phyloP scores from a whole-genome alignment of 495 filamentous ascomycete genomes.

The Xylaria curta region DNA sequence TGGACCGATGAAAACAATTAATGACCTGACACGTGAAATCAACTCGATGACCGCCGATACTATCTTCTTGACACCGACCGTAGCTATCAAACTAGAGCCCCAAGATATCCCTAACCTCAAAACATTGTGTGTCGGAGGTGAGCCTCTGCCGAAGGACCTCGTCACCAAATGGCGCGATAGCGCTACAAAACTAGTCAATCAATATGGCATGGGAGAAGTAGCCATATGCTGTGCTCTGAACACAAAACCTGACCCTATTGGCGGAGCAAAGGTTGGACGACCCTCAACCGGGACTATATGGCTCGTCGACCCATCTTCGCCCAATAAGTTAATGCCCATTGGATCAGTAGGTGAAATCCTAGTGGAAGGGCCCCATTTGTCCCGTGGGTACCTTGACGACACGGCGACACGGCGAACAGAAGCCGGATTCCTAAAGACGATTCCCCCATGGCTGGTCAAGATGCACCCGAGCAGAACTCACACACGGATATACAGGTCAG shows the following conservation, averaged over 20 bases:
- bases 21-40: slow-evolving; percentile 43
- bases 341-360: slow-evolving; percentile 50
- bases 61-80: slow-evolving; percentile 46
- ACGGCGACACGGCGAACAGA: slow-evolving; percentile 36
- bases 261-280: slow-evolving; percentile 23
- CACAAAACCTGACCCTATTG: slow-evolving; percentile 7
- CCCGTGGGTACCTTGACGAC: slow-evolving; percentile 46
- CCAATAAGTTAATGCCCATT: slow-evolving; percentile 42
- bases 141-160: slow-evolving; percentile 26
- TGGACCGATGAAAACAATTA: slow-evolving; percentile 41
- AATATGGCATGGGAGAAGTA: slow-evolving; percentile 29
- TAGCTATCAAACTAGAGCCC: slow-evolving; percentile 38
- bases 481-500: slow-evolving; percentile 43
- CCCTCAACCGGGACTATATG: slow-evolving; percentile 37
- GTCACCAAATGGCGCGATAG: slow-evolving; percentile 23
- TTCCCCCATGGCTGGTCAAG: slow-evolving; percentile 23
- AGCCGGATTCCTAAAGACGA: slow-evolving; percentile 38
- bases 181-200: slow-evolving; percentile 20
- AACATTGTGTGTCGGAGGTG: slow-evolving; percentile 54
- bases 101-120: slow-evolving; percentile 52
- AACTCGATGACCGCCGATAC: slow-evolving; percentile 45
- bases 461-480: slow-evolving; percentile 15
- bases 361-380: slow-evolving; percentile 42
- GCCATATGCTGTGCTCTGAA: slow-evolving; percentile 29
- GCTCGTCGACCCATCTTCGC: slow-evolving; percentile 44